phyloP scores from a whole-genome alignment of 495 filamentous ascomycete species.

The Aspergillus coremiiformis region DNA sequence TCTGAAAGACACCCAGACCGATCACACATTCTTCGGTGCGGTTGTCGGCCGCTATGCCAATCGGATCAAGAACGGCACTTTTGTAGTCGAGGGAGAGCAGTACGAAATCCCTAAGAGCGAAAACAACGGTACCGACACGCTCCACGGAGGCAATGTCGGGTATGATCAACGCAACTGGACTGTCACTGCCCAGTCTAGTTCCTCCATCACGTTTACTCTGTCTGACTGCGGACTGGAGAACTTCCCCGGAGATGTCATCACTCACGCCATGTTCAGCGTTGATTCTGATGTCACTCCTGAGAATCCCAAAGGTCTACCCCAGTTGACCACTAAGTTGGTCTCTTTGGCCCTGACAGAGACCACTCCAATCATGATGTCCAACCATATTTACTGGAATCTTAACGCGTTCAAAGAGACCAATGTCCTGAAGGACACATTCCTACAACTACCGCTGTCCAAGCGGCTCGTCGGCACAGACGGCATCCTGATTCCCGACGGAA shows the following conservation, averaged over 20 bases:
- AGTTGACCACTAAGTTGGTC: conserved; percentile 42
- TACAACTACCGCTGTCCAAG: conserved; percentile 64
- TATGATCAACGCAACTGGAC: conserved; percentile 81
- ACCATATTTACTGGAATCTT: conserved; percentile 86
- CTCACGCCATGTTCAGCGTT: conserved; percentile 66
- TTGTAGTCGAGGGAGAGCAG: conserved; percentile 55
- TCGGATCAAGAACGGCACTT: conserved; percentile 79
- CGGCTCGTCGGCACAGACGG: conserved; percentile 65
- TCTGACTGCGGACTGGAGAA: conserved; percentile 66
- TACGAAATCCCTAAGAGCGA: conserved; percentile 69
- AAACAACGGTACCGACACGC: conserved; percentile 58
- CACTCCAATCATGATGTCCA: conserved; percentile 75
- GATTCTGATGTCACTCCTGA: conserved; percentile 27
- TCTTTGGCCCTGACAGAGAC: conserved; percentile 69
- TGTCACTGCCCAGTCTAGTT: conserved; percentile 57
- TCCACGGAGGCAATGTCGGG: conserved; percentile 75
- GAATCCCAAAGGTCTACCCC: conserved; percentile 38
- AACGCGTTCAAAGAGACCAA: conserved; percentile 65
- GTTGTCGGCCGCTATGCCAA: conserved; percentile 81
- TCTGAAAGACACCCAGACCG: conserved; percentile 50
- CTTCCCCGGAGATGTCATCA: conserved; percentile 75
- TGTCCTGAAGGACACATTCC: conserved; percentile 62
- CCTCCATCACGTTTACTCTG: conserved; percentile 72
- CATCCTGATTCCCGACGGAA: conserved; percentile 72
- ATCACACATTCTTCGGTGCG: conserved; percentile 68